phyloP scores from a whole-genome alignment of 306 rosid species.

The Prunus armeniaca region DNA sequence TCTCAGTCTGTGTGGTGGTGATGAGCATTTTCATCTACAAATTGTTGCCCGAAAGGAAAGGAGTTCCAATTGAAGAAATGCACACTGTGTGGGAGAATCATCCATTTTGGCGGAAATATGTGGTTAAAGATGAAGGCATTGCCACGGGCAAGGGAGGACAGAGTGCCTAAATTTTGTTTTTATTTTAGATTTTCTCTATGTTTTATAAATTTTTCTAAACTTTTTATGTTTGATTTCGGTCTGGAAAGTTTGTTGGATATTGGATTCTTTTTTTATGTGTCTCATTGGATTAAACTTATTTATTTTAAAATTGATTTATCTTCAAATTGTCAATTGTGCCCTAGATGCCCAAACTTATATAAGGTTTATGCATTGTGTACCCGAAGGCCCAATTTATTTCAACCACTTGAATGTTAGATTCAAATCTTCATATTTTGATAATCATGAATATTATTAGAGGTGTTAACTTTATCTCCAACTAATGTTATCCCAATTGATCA shows the following conservation, averaged over 20 bases:
- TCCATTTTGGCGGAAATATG: constrained; percentile 54
- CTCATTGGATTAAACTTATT: too few species aligned
- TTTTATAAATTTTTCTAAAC: neutral
- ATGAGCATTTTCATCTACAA: constrained; percentile 56
- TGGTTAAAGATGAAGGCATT: constrained; percentile 11
- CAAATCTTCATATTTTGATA: too few species aligned
- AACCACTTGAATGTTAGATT: too few species aligned
- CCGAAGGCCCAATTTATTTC: too few species aligned
- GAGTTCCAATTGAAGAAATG: constrained; percentile 80
- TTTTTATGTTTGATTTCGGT: neutral
- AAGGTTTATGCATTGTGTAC: too few species aligned
- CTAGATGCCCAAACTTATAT: too few species aligned
- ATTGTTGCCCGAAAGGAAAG: constrained; percentile 62
- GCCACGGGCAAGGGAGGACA: neutral
- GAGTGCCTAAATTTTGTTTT: neutral
- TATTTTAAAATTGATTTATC: too few species aligned
- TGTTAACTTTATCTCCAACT: too few species aligned
- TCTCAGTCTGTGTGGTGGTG: constrained; percentile 45
- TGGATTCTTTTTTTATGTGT: neutral
- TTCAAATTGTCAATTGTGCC: too few species aligned
- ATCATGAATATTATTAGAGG: too few species aligned
- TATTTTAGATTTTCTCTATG: neutral
- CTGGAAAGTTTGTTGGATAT: neutral
- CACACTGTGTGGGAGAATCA: constrained; percentile 48
- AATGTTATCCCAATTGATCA: too few species aligned